Evolutionary conservation across 352 stramenopile genomes (phyloP).

Genomic region (Globisporangium paroecandrum): DNA sequence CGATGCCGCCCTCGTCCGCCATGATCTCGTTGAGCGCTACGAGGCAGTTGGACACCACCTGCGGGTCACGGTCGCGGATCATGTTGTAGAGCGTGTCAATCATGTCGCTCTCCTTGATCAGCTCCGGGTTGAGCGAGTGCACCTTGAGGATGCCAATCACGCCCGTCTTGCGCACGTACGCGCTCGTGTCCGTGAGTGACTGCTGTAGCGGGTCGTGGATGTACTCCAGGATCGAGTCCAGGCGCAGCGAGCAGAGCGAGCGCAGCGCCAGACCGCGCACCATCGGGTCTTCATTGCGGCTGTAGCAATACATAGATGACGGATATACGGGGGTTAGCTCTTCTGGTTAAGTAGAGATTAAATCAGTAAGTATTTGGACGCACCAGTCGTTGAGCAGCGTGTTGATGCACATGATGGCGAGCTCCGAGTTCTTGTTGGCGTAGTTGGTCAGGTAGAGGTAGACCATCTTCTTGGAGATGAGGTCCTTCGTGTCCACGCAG

Average conservation of each 20-base stretch:
- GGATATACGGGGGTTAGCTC: not conserved
- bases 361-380: conserved; percentile 6
- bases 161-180: conserved; percentile 98
- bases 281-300: conserved; percentile 97
- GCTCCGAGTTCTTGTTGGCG: conserved; percentile 96
- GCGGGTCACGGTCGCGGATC: conserved; percentile 96
- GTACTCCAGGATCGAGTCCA: conserved; percentile 99
- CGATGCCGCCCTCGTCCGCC: conserved; percentile 94
- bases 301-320: conserved; percentile 14
- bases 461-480: conserved; percentile 99
- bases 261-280: conserved; percentile 96
- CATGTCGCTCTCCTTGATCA: conserved; percentile 93
- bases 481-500: conserved; percentile 95
- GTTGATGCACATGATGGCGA: conserved; percentile 99
- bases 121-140: conserved; percentile 87
- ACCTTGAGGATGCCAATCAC: conserved; percentile 99
- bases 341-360: not conserved
- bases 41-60: conserved; percentile 97
- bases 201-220: conserved; percentile 91
- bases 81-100: conserved; percentile 99
- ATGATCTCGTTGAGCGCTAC: conserved; percentile 98
- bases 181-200: conserved; percentile 93
- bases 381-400: conserved; percentile 98
- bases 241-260: conserved; percentile 94
- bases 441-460: conserved; percentile 99